phyloP scores from a whole-genome alignment of 148 eudicot genomes.

The Rhododendron simsii region DNA sequence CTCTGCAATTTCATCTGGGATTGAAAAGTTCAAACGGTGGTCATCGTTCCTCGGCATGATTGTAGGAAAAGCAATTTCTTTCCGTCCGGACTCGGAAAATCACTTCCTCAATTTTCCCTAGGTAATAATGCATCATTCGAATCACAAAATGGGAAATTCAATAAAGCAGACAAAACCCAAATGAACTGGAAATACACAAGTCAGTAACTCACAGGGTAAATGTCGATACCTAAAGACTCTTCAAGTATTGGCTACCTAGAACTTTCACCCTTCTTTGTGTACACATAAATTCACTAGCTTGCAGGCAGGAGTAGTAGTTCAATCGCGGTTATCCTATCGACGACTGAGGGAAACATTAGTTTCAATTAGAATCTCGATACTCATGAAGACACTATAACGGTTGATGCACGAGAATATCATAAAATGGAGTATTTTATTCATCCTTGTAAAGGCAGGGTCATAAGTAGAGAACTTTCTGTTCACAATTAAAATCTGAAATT shows the following conservation, averaged over 20 bases:
- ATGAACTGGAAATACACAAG: constrained; percentile 2
- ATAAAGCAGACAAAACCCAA: background rate
- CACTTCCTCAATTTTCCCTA: constrained; percentile 1
- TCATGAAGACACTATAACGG: background rate
- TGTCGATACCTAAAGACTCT: background rate
- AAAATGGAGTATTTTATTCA: background rate
- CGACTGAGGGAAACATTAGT: background rate
- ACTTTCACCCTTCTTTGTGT: background rate
- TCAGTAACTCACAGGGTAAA: background rate
- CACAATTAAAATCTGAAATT: background rate
- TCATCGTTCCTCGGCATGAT: constrained; percentile 32
- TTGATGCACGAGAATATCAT: background rate
- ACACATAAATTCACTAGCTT: background rate
- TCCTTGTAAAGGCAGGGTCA: too few species aligned
- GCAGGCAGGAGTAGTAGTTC: background rate
- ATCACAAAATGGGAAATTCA: background rate
- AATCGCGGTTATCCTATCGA: background rate
- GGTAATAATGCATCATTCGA: background rate
- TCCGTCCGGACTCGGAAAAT: background rate
- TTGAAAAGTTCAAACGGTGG: constrained; percentile 7
- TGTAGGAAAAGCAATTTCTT: constrained; percentile 1
- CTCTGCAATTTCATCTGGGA: constrained; percentile 46
- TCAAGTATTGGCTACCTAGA: background rate
- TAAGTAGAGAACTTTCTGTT: background rate
- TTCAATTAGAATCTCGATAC: background rate